A percentile compares a stretch with the other conserved stretches of the same genome.
These are phyloP conservation scores for Parasitella parasitica DNA, from an alignment of 371 early-diverging fungal species.

Conservation along the genomic window DNA sequence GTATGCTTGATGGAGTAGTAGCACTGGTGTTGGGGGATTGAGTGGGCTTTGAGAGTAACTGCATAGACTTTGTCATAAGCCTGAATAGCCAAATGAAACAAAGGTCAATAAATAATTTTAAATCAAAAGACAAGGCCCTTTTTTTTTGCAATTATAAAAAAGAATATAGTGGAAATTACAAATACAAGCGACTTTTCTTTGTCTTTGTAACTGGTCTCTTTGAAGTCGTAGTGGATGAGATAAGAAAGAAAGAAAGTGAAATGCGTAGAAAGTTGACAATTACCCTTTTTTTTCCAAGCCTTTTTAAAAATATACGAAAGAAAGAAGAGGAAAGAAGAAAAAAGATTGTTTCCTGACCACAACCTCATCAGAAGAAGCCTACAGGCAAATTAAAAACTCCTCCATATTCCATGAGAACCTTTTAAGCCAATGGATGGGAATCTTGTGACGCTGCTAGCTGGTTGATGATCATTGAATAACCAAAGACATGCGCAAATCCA, in stretches of 20 bases:
- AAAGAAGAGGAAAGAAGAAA: background rate
- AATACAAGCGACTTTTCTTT: background rate
- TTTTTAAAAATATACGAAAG: background rate
- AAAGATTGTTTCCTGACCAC: background rate
- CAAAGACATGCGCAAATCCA: too few relatives aligned
- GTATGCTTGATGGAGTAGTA: background rate
- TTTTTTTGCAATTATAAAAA: background rate
- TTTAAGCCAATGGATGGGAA: background rate
- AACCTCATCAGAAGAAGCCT: background rate
- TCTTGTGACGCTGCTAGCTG: background rate
- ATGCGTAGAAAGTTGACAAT: background rate
- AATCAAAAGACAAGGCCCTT: conserved; percentile 19
- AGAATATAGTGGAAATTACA: background rate
- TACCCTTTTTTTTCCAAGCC: background rate
- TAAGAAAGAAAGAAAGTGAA: background rate
- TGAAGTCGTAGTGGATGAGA: background rate
- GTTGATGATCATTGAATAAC: background rate
- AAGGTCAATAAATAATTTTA: conserved; percentile 16
- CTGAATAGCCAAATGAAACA: conserved; percentile 23
- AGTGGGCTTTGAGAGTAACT: conserved; percentile 5
- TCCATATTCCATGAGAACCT: background rate
- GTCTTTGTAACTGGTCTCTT: too few relatives aligned
- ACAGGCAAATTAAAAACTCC: background rate
- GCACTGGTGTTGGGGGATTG: background rate
- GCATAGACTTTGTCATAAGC: conserved; percentile 29